A percentile compares a stretch with the other conserved stretches of the same genome.
Conservation (phyloP, 2,329 filamentous ascomycete species). For the Colletotrichum euphorbiae region DNA sequence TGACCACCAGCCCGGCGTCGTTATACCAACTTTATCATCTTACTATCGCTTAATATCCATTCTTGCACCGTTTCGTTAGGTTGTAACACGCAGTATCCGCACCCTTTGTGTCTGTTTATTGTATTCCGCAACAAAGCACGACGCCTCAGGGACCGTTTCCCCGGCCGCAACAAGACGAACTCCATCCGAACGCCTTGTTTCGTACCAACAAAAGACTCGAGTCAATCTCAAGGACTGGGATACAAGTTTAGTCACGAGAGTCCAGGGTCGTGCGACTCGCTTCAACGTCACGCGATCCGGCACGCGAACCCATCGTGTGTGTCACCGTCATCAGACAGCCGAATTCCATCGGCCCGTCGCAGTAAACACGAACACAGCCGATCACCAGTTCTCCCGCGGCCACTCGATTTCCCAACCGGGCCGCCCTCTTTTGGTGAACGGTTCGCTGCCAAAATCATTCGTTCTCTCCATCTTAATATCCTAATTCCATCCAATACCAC, state of each 20-base stretch:
- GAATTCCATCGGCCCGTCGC: constrained; percentile 27
- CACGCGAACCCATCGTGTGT: not conserved
- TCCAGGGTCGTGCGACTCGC: no score
- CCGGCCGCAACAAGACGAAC: constrained; percentile 19
- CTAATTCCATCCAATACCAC: constrained; percentile 3
- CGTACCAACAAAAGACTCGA: constrained; percentile 29
- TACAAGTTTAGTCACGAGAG: not conserved
- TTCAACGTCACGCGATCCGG: not conserved
- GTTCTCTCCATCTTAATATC: constrained; percentile 8
- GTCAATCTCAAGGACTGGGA: constrained; percentile 4
- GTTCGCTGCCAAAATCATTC: not conserved
- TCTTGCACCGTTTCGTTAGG: constrained; percentile 15
- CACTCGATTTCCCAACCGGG: not conserved
- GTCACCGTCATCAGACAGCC: constrained; percentile 16
- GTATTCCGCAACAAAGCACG: constrained; percentile 1
- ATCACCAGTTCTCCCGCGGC: not conserved
- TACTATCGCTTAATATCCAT: constrained; percentile 32
- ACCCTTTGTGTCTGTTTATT: not conserved
- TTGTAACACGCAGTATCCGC: not conserved
- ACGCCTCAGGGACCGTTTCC: not conserved
- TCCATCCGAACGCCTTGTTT: constrained; percentile 7
- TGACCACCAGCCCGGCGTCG: constrained; percentile 2
- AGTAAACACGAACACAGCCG: constrained; percentile 24
- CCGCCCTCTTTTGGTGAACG: not conserved
- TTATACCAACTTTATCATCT: not conserved